phyloP scores from a whole-genome alignment of 441 rosid species.

The Croton laevigatus region DNA sequence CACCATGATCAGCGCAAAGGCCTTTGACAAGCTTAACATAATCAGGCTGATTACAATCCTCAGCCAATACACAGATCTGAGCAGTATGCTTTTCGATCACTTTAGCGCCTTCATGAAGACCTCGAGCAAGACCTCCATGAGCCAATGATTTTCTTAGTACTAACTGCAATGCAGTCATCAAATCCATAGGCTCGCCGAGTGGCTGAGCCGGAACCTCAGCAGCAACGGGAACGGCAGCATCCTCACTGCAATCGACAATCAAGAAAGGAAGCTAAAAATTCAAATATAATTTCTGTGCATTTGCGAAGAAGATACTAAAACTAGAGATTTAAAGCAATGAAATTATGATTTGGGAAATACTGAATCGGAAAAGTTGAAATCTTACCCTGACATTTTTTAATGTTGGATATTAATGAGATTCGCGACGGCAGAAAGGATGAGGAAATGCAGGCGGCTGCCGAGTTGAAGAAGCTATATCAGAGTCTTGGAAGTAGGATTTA shows the following conservation, averaged over 20 bases:
- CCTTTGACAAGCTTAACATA: slow-evolving; percentile 82
- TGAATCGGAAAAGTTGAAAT: background rate
- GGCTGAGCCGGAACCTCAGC: slow-evolving; percentile 40
- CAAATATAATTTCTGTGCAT: background rate
- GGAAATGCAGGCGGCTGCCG: background rate
- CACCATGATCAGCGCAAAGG: slow-evolving; percentile 75
- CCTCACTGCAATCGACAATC: slow-evolving; percentile 50
- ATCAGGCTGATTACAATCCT: slow-evolving; percentile 91
- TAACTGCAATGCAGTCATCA: slow-evolving; percentile 67
- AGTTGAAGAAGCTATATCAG: background rate
- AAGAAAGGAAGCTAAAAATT: background rate
- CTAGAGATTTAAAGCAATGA: background rate
- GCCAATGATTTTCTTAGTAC: slow-evolving; percentile 77
- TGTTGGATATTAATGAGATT: background rate
- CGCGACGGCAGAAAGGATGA: background rate
- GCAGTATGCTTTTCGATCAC: slow-evolving; percentile 80
- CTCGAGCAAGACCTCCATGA: slow-evolving; percentile 79
- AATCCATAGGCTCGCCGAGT: slow-evolving; percentile 73
- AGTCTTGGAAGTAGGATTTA: background rate
- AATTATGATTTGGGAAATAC: too few species aligned
- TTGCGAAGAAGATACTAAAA: background rate
- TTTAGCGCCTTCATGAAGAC: slow-evolving; percentile 83
- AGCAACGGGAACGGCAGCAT: slow-evolving; percentile 38
- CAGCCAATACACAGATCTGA: slow-evolving; percentile 82
- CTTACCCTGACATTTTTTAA: background rate